Evolutionary conservation across 2,329 filamentous ascomycete genomes (phyloP).

Genomic region (Zasmidium angulare): DNA sequence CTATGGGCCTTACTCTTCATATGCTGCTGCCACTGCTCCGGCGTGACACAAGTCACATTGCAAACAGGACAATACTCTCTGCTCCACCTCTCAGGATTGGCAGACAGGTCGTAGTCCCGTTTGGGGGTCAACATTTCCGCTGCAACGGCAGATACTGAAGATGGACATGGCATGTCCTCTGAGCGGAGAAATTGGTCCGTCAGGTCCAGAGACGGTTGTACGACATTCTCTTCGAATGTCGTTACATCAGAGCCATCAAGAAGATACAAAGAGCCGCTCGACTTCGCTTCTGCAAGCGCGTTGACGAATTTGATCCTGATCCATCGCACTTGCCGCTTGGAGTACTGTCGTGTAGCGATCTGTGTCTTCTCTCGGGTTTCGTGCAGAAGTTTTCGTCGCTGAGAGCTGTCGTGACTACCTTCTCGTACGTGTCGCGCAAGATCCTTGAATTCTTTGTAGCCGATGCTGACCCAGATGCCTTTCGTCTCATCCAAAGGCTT

Average conservation of each 20-base stretch:
- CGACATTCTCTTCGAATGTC: conserved; percentile 64
- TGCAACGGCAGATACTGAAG: conserved; percentile 56
- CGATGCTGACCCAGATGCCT: conserved; percentile 96
- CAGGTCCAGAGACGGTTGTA: conserved; percentile 62
- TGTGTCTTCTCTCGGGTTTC: conserved; percentile 73
- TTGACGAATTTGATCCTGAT: conserved; percentile 79
- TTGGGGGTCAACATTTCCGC: conserved; percentile 59
- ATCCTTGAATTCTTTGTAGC: conserved; percentile 84
- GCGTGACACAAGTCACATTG: conserved; percentile 54
- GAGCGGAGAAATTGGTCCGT: conserved; percentile 63
- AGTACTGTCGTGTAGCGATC: conserved; percentile 81
- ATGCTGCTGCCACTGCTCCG: conserved; percentile 60
- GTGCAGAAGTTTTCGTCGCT: conserved; percentile 57
- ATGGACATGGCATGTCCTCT: conserved; percentile 54
- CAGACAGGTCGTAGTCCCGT: conserved; percentile 47
- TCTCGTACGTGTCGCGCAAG: neutral
- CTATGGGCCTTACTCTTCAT: conserved; percentile 56
- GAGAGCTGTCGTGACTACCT: conserved; percentile 20
- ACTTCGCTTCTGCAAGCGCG: conserved; percentile 56
- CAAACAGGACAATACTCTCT: conserved; percentile 71
- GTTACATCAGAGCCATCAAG: conserved; percentile 74
- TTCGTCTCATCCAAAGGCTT: conserved; percentile 66
- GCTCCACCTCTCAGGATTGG: conserved; percentile 47
- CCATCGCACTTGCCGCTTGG: conserved; percentile 81
- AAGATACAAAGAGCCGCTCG: conserved; percentile 65